Conservation (phyloP, 805 yeast genomes). For the Sugiyamaella chiloensis region DNA sequence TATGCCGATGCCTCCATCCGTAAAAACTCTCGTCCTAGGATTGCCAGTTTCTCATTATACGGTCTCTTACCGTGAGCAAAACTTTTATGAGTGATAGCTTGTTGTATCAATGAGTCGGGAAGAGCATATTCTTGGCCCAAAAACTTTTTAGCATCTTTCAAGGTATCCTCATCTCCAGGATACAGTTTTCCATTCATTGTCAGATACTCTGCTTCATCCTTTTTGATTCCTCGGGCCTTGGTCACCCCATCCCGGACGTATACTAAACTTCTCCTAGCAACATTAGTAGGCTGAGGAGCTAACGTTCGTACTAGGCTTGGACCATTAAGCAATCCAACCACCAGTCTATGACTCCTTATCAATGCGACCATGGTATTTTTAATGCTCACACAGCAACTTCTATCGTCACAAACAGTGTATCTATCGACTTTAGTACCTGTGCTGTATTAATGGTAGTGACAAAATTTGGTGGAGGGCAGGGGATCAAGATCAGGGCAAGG, state of each 20-base stretch:
- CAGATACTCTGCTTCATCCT: constrained; percentile 60
- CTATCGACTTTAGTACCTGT: too few relatives aligned
- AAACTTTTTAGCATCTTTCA: constrained; percentile 48
- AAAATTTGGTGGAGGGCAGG: constrained; percentile 2
- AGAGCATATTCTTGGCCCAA: constrained; percentile 51
- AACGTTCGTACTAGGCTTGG: too few relatives aligned
- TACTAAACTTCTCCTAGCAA: constrained; percentile 30
- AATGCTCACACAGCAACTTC: too few relatives aligned
- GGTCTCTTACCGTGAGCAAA: constrained; percentile 90
- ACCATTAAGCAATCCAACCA: too few relatives aligned
- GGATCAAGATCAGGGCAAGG: neutral
- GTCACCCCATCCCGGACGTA: constrained; percentile 42
- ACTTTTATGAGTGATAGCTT: constrained; percentile 88
- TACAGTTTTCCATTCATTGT: constrained; percentile 53
- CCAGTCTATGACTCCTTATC: too few relatives aligned
- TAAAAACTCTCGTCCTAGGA: constrained; percentile 47
- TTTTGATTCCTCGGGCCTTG: constrained; percentile 67
- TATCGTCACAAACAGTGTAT: too few relatives aligned
- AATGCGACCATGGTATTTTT: too few relatives aligned
- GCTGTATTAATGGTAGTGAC: neutral
- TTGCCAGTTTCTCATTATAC: constrained; percentile 78
- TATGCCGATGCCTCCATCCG: constrained; percentile 25
- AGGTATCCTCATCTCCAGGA: constrained; percentile 48
- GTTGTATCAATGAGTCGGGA: constrained; percentile 62
- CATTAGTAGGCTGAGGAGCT: too few relatives aligned